Base-by-base conservation (phyloP, 495 filamentous ascomycete genomes). In the Podospora comata region DNA sequence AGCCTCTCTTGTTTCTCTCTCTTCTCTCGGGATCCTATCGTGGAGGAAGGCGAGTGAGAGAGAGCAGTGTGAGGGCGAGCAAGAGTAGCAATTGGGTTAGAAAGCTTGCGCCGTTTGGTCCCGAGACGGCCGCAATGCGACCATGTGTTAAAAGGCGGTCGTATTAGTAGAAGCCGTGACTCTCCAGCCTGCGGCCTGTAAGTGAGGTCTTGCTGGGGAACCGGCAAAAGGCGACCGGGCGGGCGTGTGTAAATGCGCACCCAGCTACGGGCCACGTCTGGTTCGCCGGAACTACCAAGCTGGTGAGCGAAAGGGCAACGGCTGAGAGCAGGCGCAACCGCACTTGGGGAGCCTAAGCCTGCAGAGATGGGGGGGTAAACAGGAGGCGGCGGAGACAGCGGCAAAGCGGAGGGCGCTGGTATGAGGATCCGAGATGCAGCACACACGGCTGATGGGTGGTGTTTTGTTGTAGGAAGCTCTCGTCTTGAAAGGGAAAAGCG, bases 151-250 rank as follows among this genome's bases (percentile, higher is more conserved):
- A 70, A 62, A 67, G 68, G 64, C 68, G 75, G 74, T 28, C 70
- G 55, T 78, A 70, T 72, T 72, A 75, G 76, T 75, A 72, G 70
- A 71, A 64, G 56, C 68, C 68, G 72, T 71, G 64, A 70, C 55
- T 67, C 65, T 65, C 64, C 67, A 65, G 65, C 70, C 67, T 65
- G 66, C 59, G 62, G 71, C 23, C 48, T 71, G 73, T 44, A 66
- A 67, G 58, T 71, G 65, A 1, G 57, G 58, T 34, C 27, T 68
- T 62, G 55, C 64, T 68, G 54, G 62, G 68, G 48, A 27, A 67
- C 67, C 69, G 73, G 71, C 67, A 72, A 72, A 75, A 69, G 39
- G 55, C 71, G 59, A 71, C 55, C 70, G 71, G 66, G 69, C 69
- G 65, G 67, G 56, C 68, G 39, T 66, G 63, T 67, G 55, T n/a